phyloP scores from a whole-genome alignment of 2,329 filamentous ascomycete genomes.

The Leptographium lundbergii region DNA sequence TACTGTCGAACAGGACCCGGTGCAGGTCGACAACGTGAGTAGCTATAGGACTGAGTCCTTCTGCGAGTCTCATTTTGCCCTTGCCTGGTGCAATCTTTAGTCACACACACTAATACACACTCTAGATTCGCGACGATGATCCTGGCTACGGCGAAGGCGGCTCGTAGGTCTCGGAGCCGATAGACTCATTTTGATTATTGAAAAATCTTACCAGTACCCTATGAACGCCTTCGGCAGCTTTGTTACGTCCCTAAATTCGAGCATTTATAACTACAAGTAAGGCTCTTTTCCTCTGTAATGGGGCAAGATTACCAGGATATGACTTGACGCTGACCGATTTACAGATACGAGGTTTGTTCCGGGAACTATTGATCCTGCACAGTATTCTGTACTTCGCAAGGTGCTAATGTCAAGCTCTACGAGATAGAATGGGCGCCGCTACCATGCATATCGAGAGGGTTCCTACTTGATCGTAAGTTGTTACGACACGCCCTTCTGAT shows the following conservation, averaged over 20 bases:
- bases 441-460: constrained; percentile 3
- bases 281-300: background rate
- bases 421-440: constrained; percentile 2
- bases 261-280: constrained; percentile 1
- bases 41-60: too few relatives aligned
- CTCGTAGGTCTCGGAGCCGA: background rate
- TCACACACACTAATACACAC: background rate
- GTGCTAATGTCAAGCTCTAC: background rate
- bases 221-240: background rate
- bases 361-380: too few relatives aligned
- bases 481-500: background rate
- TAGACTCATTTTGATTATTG: background rate
- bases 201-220: background rate
- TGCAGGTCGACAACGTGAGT: too few relatives aligned
- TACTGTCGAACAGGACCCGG: too few relatives aligned
- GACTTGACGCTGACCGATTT: background rate
- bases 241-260: background rate
- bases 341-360: background rate
- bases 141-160: background rate
- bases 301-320: too few relatives aligned
- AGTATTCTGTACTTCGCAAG: too few relatives aligned
- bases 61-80: too few relatives aligned
- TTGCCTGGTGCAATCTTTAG: too few relatives aligned
- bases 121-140: background rate
- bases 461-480: background rate